Evolutionary conservation across 805 yeast species (phyloP).

Genomic region (Spencermartinsiella europaea): DNA sequence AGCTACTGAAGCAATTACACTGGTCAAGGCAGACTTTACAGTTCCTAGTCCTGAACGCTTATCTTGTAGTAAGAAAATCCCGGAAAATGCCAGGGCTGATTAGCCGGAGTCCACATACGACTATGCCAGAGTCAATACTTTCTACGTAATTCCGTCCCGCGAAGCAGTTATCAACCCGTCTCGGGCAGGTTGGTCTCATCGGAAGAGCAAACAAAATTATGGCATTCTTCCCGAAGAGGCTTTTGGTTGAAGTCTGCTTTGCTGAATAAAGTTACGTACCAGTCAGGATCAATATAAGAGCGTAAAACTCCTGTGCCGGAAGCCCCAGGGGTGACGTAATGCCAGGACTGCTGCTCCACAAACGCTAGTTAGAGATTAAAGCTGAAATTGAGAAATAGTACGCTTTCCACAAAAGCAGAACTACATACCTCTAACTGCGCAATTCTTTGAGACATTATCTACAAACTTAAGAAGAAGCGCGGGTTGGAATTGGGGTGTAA

Average conservation of each 20-base stretch:
- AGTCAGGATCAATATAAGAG: slow-evolving; percentile 14
- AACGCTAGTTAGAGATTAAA: not conserved
- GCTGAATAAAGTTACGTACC: too few relatives aligned
- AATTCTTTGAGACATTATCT: too few relatives aligned
- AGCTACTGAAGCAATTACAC: slow-evolving; percentile 33
- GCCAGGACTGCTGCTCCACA: slow-evolving; percentile 11
- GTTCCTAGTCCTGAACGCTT: slow-evolving; percentile 16
- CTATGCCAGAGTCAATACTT: too few relatives aligned
- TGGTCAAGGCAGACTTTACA: slow-evolving; percentile 24
- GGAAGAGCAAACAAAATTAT: too few relatives aligned
- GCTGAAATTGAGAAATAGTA: not conserved
- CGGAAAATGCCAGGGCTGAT: slow-evolving; percentile 21
- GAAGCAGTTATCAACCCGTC: too few relatives aligned
- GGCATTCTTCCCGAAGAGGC: too few relatives aligned
- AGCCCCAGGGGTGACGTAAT: slow-evolving; percentile 24
- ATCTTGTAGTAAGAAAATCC: slow-evolving; percentile 20
- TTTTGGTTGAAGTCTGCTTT: too few relatives aligned
- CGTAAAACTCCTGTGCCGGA: slow-evolving; percentile 22
- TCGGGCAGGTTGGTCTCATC: too few relatives aligned
- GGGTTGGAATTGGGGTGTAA: too few relatives aligned
- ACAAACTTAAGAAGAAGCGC: too few relatives aligned
- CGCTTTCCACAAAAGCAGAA: not conserved
- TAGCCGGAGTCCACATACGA: too few relatives aligned
- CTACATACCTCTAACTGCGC: not conserved
- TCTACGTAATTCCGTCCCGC: too few relatives aligned